Conservation (phyloP, 768 basidiomycete genomes). For the Mycena kentingensis region DNA sequence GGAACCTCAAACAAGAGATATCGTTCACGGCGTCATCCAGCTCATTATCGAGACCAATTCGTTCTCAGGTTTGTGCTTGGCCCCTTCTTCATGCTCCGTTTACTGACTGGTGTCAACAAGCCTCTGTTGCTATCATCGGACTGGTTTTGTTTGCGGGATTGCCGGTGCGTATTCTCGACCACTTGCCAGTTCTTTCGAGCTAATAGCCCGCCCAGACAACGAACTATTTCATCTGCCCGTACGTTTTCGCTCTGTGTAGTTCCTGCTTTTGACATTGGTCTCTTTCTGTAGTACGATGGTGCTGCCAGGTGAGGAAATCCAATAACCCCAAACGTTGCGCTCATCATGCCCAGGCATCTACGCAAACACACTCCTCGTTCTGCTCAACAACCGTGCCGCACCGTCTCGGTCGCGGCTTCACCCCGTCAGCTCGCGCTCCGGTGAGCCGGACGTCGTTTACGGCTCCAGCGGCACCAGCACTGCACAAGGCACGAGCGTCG, state of each 20-base stretch:
- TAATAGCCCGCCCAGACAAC: not conserved
- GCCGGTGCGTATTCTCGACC: not conserved
- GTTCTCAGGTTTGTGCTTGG: conserved; percentile 8
- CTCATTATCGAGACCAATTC: conserved; percentile 29
- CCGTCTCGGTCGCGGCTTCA: conserved; percentile 1
- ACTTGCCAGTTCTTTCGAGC: not conserved
- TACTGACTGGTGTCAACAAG: not conserved
- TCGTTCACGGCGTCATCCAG: conserved; percentile 25
- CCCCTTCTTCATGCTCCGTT: not conserved
- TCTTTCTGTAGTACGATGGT: conserved; percentile 13
- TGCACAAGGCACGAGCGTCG: not conserved
- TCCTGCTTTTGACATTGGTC: not conserved
- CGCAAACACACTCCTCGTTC: conserved; percentile 28
- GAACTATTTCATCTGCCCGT: conserved; percentile 20
- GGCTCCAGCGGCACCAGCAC: not conserved
- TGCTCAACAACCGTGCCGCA: conserved; percentile 27
- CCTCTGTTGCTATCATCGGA: conserved; percentile 16
- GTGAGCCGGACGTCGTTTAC: not conserved
- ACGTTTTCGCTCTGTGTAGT: not conserved
- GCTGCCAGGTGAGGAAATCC: conserved; percentile 22
- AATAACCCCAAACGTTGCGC: no score
- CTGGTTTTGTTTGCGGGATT: conserved; percentile 14
- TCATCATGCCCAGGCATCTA: conserved; percentile 3
- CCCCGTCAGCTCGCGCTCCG: not conserved
- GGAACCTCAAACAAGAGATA: conserved; percentile 5